Evolutionary conservation across 2,329 filamentous ascomycete species (phyloP), one percentile per base, ranked within the genome.

Genomic region (Aspergillus alliaceus): DNA sequence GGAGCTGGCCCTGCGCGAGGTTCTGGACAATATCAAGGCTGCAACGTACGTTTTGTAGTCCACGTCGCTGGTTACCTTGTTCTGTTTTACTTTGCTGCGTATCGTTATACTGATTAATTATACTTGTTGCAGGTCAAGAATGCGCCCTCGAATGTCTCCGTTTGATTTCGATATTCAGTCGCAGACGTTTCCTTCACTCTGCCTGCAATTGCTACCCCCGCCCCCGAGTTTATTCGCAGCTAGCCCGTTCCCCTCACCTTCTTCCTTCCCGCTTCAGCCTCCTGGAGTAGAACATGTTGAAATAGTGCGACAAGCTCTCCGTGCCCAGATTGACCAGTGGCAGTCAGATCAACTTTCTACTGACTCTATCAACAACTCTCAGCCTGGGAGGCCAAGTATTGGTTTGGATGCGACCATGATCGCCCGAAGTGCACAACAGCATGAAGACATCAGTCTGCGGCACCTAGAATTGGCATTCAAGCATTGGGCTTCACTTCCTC

Each of bases 81-180:
- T 37, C 25, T 51, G 42, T 51, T 47, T 57, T 40, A 18, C 37
- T 9, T 58, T 61, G 57, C 56, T 56, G 54, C 46, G 35, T 42
- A 22, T 60, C 51, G 53, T 32, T 31, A 14, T 12, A n/a, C 53
- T 60, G 40, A 59, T 52, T 46, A 25, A 27, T 42, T 2, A 15
- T 51, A 55, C 56, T 15, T 54, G 37, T 51, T 44, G 42, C 61
- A 83, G 80, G 57, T 75, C 76, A 25, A 76, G 77, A 54, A 72
- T 75, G 50, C 66, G 77, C 58, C 64, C 79, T 60, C 70, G 69
- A 59, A 55, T 74, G 20, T 72, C 78, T 18, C 80, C 85, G 3
- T 87, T 86, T 71, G 90, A 93, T 63, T 96, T 96, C 75, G 90
- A 97, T 64, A 89, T 93, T 32, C 85, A 93, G 59, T 82, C 89